Evolutionary conservation across 1,139 yeast species (phyloP), one percentile per base, ranked within the genome.

Genomic region (Candida tunisiensis): DNA sequence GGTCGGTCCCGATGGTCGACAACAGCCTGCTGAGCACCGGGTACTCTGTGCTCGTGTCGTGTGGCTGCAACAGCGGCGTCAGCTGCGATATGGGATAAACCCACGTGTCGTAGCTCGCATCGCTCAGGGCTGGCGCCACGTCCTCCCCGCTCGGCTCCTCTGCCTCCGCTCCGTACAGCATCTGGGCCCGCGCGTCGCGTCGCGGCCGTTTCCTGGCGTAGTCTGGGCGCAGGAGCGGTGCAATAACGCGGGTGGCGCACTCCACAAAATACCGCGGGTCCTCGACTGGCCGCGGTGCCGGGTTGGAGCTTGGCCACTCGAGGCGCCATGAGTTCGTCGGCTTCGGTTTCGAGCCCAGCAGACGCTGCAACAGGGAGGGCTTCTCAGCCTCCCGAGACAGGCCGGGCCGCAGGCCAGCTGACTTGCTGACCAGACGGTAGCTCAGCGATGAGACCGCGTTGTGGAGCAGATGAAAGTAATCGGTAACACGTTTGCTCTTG

Each of bases 51-150:
- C 93, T 79, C 28, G 60, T 58, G 33, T 72, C 73, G n/a, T n/a
- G n/a, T 1, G 65, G 63, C 12, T 57, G 56, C 10, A 29, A 21
- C 20, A 88, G 54, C 3, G 95, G 96, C 0, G 93, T 69, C 43
- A 88, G 75, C 45, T 91, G 96, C 3, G 93, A 78, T 2, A 88
- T 67, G 2, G 99, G 95, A 45, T 82, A 88, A 1, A 91, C 83
- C n/a, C 74, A 55, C 0, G 94, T 82, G n/a, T n/a, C n/a, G n/a
- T n/a, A n/a, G n/a, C n/a, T n/a, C n/a, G n/a, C n/a, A n/a, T n/a
- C n/a, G n/a, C n/a, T n/a, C n/a, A n/a, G n/a, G 33, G 62, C 55
- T 17, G 53, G 45, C 8, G 51, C 44, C 16, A 52, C 59, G 8
- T 43, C 40, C 28, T 31, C 16, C 5, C n/a, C n/a, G n/a, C n/a